phyloP scores from a whole-genome alignment of 768 basidiomycete genomes.

The Tricholoma flavovirens region DNA sequence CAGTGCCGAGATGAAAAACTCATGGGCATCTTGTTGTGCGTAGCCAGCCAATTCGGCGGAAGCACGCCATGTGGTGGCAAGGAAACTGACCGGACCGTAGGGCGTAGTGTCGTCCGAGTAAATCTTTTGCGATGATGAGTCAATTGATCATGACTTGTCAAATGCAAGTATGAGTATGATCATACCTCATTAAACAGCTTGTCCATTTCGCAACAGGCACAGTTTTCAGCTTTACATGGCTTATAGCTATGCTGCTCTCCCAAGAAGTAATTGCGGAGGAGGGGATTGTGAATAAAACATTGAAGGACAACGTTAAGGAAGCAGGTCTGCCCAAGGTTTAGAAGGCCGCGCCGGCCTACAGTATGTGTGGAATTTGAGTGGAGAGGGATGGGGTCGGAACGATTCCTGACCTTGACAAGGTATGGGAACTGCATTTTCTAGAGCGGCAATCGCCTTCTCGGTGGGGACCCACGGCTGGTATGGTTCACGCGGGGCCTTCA shows the following conservation, averaged over 20 bases:
- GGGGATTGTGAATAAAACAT: slow-evolving; percentile 82
- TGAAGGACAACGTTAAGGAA: slow-evolving; percentile 92
- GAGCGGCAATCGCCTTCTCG: slow-evolving; percentile 32
- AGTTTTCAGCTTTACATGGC: slow-evolving; percentile 64
- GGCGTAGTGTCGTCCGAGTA: slow-evolving; percentile 55
- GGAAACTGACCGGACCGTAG: slow-evolving; percentile 77
- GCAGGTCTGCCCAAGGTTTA: slow-evolving; percentile 91
- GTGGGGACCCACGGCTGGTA: slow-evolving; percentile 36
- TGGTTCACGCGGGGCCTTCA: slow-evolving; percentile 30
- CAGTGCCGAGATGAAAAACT: slow-evolving; percentile 76
- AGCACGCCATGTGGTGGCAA: slow-evolving; percentile 78
- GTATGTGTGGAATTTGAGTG: not conserved
- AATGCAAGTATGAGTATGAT: not conserved
- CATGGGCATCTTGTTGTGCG: slow-evolving; percentile 92
- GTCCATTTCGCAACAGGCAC: slow-evolving; percentile 94
- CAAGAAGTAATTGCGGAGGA: slow-evolving; percentile 84
- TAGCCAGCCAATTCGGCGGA: slow-evolving; percentile 84
- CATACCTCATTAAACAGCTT: slow-evolving; percentile 68
- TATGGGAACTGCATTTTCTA: slow-evolving; percentile 46
- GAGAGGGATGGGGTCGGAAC: not conserved
- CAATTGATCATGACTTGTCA: not conserved
- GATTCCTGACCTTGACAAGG: slow-evolving; percentile 62
- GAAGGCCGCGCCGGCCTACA: slow-evolving; percentile 72
- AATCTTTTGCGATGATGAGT: slow-evolving; percentile 29
- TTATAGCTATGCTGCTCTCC: slow-evolving; percentile 81